Conservation (phyloP, 73 alveolate species). For the Breviolum minutum region DNA sequence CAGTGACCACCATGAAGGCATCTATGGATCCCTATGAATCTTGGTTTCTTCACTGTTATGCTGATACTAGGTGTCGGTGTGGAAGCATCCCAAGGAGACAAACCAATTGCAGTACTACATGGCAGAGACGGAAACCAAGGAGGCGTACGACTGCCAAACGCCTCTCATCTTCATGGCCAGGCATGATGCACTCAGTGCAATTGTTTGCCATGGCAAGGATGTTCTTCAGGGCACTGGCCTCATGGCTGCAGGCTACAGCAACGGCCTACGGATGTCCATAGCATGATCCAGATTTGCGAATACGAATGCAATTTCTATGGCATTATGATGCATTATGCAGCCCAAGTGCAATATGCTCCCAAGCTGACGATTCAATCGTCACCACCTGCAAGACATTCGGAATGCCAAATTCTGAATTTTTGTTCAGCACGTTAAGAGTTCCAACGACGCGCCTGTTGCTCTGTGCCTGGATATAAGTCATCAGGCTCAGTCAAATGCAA, state of each 20-base stretch:
- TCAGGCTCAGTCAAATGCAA: slow-evolving; percentile 49
- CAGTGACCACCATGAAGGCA: too few relatives aligned
- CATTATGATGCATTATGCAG: background rate
- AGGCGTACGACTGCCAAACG: slow-evolving; percentile 18
- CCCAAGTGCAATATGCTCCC: slow-evolving; percentile 38
- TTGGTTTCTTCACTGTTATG: too few relatives aligned
- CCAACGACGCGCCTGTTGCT: slow-evolving; percentile 45
- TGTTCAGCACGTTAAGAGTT: background rate
- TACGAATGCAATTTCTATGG: background rate
- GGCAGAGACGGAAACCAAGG: background rate
- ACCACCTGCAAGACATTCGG: background rate
- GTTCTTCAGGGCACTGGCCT: slow-evolving; percentile 48
- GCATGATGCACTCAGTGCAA: slow-evolving; percentile 65
- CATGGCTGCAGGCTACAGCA: background rate
- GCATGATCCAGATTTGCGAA: background rate
- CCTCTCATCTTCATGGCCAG: slow-evolving; percentile 60
- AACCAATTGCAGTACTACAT: too few relatives aligned
- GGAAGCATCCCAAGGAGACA: too few relatives aligned
- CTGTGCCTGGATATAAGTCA: slow-evolving; percentile 68
- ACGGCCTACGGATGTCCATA: too few relatives aligned
- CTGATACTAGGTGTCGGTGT: too few relatives aligned
- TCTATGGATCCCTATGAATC: too few relatives aligned
- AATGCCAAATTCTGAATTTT: too few relatives aligned
- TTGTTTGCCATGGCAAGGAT: slow-evolving; percentile 69
- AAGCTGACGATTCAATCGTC: slow-evolving; percentile 41